phyloP scores from a whole-genome alignment of 2,329 filamentous ascomycete species.

The Exophiala sp. region DNA sequence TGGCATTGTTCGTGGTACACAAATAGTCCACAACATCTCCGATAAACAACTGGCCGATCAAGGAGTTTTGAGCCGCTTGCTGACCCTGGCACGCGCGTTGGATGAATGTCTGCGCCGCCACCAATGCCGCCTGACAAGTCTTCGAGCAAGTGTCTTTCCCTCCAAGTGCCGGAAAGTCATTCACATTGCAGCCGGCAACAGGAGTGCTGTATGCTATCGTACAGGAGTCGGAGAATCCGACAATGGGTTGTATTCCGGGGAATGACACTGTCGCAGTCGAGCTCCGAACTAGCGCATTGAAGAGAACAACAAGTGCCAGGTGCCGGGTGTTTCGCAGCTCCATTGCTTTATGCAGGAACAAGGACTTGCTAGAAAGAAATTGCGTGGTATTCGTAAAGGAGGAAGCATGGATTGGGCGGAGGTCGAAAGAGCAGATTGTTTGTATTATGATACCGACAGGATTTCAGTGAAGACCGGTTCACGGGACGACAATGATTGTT shows the following conservation, averaged over 20 bases:
- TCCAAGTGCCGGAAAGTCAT: conserved; percentile 21
- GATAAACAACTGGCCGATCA: conserved; percentile 31
- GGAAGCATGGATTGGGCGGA: background rate
- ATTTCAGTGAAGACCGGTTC: conserved; percentile 1
- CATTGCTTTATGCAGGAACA: conserved; percentile 3
- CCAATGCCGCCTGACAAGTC: conserved; percentile 11
- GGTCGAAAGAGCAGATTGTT: background rate
- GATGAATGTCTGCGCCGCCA: conserved; percentile 9
- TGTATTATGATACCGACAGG: background rate
- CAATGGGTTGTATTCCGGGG: conserved; percentile 21
- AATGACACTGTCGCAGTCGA: conserved; percentile 21
- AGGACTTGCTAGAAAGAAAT: background rate
- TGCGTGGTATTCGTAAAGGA: background rate
- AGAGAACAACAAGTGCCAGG: conserved; percentile 14
- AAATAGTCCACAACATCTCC: conserved; percentile 36
- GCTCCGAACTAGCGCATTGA: conserved; percentile 6
- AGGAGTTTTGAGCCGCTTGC: conserved; percentile 17
- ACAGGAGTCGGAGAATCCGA: conserved; percentile 21
- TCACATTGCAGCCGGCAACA: conserved; percentile 16
- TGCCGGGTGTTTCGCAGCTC: background rate
- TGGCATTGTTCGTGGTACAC: conserved; percentile 35
- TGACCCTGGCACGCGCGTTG: conserved; percentile 17
- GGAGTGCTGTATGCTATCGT: conserved; percentile 21
- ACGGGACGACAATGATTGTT: background rate
- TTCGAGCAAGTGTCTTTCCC: conserved; percentile 15